These are phyloP conservation scores for Chlamydomonas sphaeroides DNA, from an alignment of 139 green algal species.

Conservation along the genomic window DNA sequence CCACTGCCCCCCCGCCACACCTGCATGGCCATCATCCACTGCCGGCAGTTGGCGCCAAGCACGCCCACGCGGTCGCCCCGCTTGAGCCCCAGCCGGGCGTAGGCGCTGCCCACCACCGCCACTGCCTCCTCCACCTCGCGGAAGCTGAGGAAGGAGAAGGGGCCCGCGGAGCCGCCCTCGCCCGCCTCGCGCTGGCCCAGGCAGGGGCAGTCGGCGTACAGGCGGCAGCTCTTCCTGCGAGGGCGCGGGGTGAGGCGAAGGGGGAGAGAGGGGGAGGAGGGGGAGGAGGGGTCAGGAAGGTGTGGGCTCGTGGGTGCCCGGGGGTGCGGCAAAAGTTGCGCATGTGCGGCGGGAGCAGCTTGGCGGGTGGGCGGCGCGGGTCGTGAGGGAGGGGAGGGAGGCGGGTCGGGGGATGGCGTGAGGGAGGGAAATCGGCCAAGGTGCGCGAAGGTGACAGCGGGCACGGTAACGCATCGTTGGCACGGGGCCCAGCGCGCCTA, in stretches of 20 bases:
- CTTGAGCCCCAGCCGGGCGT: conserved; percentile 47
- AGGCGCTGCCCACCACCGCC: conserved; percentile 39
- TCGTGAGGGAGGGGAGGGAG: too few species aligned
- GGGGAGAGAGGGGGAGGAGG: neutral
- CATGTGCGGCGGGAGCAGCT: too few species aligned
- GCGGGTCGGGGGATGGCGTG: too few species aligned
- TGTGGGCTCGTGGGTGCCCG: too few species aligned
- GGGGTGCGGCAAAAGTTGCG: too few species aligned
- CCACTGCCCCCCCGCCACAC: conserved; percentile 25
- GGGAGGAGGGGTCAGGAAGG: neutral
- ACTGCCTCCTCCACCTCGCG: conserved; percentile 46
- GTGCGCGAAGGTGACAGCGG: too few species aligned
- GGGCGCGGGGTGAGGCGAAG: neutral
- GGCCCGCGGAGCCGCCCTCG: conserved; percentile 18
- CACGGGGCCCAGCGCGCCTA: too few species aligned
- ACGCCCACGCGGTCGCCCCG: conserved; percentile 56
- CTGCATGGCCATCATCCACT: conserved; percentile 84
- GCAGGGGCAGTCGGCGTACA: conserved; percentile 50
- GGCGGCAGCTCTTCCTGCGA: conserved; percentile 11
- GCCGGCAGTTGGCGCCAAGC: conserved; percentile 68
- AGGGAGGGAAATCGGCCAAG: too few species aligned
- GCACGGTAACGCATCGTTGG: too few species aligned
- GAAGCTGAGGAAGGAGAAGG: conserved; percentile 67
- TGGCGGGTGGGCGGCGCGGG: too few species aligned
- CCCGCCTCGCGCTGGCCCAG: conserved; percentile 48